Percentiles rank a stretch among this genome's conserved stretches.
Evolutionary conservation across 192 early-diverging fungal species (phyloP).

Genomic region (Entomortierella chlamydospora): DNA sequence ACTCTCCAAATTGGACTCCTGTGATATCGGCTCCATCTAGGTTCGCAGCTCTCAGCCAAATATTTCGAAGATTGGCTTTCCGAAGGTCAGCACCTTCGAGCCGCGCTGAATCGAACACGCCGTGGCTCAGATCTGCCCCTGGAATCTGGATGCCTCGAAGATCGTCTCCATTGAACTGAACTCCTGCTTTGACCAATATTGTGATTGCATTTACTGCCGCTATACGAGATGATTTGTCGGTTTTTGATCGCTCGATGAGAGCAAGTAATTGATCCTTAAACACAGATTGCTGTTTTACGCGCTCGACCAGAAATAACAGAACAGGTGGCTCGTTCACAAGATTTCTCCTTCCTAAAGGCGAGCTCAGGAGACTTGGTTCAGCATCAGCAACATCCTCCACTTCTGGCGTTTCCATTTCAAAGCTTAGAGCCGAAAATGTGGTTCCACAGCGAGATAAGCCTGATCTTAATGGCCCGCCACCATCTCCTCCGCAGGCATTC

Average conservation of each 20-base stretch:
- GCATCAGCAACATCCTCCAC: too few species aligned
- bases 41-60: neutral
- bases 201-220: conserved; percentile 30
- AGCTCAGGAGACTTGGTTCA: neutral
- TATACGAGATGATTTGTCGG: conserved; percentile 14
- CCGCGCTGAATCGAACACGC: neutral
- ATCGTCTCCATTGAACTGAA: neutral
- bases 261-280: conserved; percentile 20
- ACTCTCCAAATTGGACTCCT: neutral
- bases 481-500: neutral
- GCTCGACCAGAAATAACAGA: conserved; percentile 9
- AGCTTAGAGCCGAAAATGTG: conserved; percentile 1
- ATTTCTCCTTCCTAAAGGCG: conserved; percentile 8
- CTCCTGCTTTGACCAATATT: conserved; percentile 10
- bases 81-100: conserved; percentile 7
- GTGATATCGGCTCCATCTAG: neutral
- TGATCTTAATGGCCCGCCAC: neutral
- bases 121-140: conserved; percentile 4
- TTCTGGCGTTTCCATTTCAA: neutral
- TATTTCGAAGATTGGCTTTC: neutral
- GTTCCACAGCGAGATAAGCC: neutral
- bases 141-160: conserved; percentile 4
- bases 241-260: conserved; percentile 13
- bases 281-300: neutral
- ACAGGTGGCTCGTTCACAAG: conserved; percentile 6